Evolutionary conservation across 768 basidiomycete species (phyloP).

Genomic region (Tricholoma terreum): DNA sequence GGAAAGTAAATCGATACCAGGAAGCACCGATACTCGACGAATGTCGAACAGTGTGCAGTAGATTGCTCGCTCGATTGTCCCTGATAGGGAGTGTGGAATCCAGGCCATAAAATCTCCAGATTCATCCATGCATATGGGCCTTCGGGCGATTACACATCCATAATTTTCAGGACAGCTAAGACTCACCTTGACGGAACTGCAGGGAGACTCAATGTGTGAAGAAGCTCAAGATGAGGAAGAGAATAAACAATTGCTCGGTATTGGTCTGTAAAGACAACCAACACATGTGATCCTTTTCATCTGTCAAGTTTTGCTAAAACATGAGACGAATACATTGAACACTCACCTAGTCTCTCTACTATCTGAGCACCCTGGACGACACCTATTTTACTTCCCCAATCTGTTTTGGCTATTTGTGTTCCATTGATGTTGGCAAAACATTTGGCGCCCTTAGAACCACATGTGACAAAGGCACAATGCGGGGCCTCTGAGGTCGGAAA

Average conservation of each 20-base stretch:
- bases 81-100: slow-evolving; percentile 31
- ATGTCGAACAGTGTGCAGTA: slow-evolving; percentile 62
- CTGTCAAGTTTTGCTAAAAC: slow-evolving; percentile 1
- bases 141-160: neutral
- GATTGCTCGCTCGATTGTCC: slow-evolving; percentile 33
- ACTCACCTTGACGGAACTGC: slow-evolving; percentile 33
- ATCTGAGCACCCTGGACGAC: slow-evolving; percentile 49
- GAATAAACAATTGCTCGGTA: slow-evolving; percentile 55
- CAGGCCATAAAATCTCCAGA: slow-evolving; percentile 54
- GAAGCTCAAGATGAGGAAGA: slow-evolving; percentile 56
- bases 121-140: slow-evolving; percentile 20
- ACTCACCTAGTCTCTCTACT: slow-evolving; percentile 60
- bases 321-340: neutral
- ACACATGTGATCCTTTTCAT: slow-evolving; percentile 43
- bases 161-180: neutral
- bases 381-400: slow-evolving; percentile 57
- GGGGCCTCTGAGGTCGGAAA: slow-evolving; percentile 8
- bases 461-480: slow-evolving; percentile 43
- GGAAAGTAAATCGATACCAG: slow-evolving; percentile 49
- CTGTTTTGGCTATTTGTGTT: slow-evolving; percentile 60
- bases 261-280: slow-evolving; percentile 54
- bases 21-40: slow-evolving; percentile 46
- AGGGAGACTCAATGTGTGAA: slow-evolving; percentile 45
- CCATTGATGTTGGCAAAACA: slow-evolving; percentile 59
- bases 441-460: slow-evolving; percentile 58